Percentiles rank a stretch among this genome's conserved stretches.
phyloP scores from a whole-genome alignment of 257 asterid genomes.

The Misopates orontium region DNA sequence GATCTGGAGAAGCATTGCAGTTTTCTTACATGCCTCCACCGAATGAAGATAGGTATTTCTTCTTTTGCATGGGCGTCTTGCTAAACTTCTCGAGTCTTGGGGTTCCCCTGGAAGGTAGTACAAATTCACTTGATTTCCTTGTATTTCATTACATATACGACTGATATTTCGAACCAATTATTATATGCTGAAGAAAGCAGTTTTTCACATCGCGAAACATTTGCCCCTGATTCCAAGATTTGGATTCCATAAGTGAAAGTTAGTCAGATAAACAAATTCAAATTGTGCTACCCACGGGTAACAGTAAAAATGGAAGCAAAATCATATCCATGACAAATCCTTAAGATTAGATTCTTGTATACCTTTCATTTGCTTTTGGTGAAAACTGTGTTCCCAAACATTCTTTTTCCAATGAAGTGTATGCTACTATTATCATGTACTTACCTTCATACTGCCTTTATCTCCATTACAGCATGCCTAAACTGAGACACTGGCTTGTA shows the following conservation, averaged over 20 bases:
- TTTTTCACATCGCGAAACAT: background rate
- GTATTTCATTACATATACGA: constrained; percentile 6
- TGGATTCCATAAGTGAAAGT: background rate
- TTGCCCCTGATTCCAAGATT: constrained; percentile 14
- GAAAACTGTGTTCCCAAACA: background rate
- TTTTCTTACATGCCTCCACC: constrained; percentile 88
- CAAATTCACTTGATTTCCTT: background rate
- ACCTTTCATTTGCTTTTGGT: background rate
- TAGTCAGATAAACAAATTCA: no score
- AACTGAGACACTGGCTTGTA: background rate
- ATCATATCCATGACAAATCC: constrained; percentile 3
- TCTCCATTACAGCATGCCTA: background rate
- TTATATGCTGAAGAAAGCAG: constrained; percentile 16
- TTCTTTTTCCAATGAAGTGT: background rate
- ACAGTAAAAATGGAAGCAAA: background rate
- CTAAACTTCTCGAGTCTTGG: constrained; percentile 94
- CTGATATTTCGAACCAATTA: background rate
- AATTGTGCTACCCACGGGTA: background rate
- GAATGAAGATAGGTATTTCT: constrained; percentile 82
- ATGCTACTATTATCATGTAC: background rate
- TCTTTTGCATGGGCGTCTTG: constrained; percentile 92
- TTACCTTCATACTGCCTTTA: background rate
- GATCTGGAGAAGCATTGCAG: constrained; percentile 94
- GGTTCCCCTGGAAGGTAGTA: constrained; percentile 81
- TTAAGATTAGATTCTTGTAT: background rate